Evolutionary conservation across 805 yeast genomes (phyloP).

Genomic region (Yarrowia porcina): DNA sequence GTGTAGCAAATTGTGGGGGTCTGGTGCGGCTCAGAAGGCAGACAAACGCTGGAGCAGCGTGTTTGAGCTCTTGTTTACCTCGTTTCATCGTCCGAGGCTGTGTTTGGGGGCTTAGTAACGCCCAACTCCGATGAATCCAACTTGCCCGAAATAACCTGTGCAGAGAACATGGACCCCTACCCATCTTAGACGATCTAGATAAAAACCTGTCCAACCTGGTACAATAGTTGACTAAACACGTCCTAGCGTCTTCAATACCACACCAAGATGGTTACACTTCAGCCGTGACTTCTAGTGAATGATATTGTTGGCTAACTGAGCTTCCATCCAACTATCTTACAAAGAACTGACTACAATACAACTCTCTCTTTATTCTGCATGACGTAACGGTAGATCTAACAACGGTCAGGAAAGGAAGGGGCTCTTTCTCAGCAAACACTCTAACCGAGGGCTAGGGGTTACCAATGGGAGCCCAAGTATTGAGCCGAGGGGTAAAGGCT

Average conservation of each 20-base stretch:
- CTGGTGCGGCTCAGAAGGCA: neutral
- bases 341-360: neutral
- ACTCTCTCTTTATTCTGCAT: neutral
- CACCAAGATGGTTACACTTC: too few species aligned
- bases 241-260: too few species aligned
- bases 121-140: too few species aligned
- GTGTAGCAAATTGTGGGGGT: neutral
- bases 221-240: too few species aligned
- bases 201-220: too few species aligned
- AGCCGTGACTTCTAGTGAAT: too few species aligned
- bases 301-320: too few species aligned
- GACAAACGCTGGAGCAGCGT: neutral
- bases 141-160: too few species aligned
- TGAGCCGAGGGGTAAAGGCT: constrained; percentile 11
- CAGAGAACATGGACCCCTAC: too few species aligned
- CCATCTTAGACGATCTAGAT: too few species aligned
- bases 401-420: constrained; percentile 9
- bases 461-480: neutral
- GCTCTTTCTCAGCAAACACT: neutral
- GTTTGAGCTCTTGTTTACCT: too few species aligned
- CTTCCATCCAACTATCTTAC: too few species aligned
- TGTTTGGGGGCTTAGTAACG: neutral
- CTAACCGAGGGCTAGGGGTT: neutral
- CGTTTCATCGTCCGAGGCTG: neutral
- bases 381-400: neutral